Evolutionary conservation across 495 filamentous ascomycete genomes (phyloP).

Genomic region (Podospora australis): DNA sequence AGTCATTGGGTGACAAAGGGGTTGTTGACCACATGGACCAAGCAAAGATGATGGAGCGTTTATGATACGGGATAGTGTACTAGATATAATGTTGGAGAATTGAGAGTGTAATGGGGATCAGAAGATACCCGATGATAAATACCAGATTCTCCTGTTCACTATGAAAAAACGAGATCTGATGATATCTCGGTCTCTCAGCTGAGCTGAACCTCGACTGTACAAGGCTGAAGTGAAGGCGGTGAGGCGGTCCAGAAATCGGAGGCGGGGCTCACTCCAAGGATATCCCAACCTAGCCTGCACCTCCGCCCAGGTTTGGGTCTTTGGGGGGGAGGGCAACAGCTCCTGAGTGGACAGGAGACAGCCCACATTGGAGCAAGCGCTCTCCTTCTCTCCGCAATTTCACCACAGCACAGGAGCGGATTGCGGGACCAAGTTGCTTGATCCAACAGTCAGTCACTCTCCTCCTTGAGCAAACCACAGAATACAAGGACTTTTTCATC

Average conservation of each 20-base stretch:
- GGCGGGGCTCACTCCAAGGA: background rate
- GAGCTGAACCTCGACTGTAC: no score
- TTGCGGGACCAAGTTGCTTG: no score
- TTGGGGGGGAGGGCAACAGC: no score
- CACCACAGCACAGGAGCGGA: background rate
- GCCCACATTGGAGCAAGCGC: background rate
- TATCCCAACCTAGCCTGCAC: background rate
- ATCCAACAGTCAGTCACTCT: no score
- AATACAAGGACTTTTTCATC: no score
- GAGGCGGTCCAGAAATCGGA: background rate
- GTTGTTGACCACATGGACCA: no score
- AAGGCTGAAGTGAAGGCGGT: slow-evolving; percentile 1
- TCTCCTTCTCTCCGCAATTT: slow-evolving; percentile 3
- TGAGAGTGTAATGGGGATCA: background rate
- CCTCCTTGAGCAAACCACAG: background rate
- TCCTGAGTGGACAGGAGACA: background rate
- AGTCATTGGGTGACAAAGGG: no score
- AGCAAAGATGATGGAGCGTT: no score
- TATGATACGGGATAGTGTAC: background rate
- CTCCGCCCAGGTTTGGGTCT: background rate
- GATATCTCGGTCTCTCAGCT: no score
- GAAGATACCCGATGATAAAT: no score
- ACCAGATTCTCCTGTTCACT: no score
- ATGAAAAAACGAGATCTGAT: no score
- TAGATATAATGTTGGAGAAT: background rate